phyloP scores from a whole-genome alignment of 192 early-diverging fungal species.

The Mycoemilia scoparia region DNA sequence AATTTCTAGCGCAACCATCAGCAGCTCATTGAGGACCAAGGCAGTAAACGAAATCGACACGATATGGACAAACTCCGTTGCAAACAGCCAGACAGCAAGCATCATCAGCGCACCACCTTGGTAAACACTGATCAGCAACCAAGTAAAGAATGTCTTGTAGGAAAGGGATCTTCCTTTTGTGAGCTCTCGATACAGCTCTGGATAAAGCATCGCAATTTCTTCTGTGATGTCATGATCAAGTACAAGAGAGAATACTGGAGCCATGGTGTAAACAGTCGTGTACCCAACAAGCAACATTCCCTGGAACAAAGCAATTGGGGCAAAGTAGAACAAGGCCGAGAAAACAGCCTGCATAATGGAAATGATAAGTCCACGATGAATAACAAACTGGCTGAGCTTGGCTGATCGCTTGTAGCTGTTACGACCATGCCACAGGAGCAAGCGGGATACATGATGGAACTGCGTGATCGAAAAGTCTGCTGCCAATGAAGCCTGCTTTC shows the following conservation, averaged over 20 bases:
- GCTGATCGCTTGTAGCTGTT: conserved; percentile 89
- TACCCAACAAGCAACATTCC: conserved; percentile 77
- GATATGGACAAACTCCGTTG: conserved; percentile 86
- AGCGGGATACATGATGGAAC: conserved; percentile 67
- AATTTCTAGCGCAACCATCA: conserved; percentile 92
- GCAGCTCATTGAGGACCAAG: conserved; percentile 79
- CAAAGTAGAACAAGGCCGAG: conserved; percentile 89
- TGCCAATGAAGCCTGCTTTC: conserved; percentile 80
- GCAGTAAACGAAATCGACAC: conserved; percentile 91
- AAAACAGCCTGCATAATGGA: conserved; percentile 97
- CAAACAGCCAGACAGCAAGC: conserved; percentile 82
- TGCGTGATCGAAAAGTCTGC: conserved; percentile 86
- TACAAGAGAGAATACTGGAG: conserved; percentile 88
- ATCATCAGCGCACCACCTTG: conserved; percentile 95
- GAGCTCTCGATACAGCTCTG: conserved; percentile 86
- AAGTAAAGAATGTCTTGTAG: conserved; percentile 83
- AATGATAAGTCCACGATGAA: conserved; percentile 92
- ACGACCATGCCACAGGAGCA: conserved; percentile 88
- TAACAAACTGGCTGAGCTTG: conserved; percentile 89
- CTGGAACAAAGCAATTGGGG: conserved; percentile 89
- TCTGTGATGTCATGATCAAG: conserved; percentile 78
- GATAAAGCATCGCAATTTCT: conserved; percentile 77
- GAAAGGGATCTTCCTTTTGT: conserved; percentile 85
- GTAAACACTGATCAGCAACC: conserved; percentile 88
- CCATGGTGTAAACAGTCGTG: conserved; percentile 93